phyloP scores from a whole-genome alignment of 2,329 filamentous ascomycete genomes.

The Xylaria digitata region DNA sequence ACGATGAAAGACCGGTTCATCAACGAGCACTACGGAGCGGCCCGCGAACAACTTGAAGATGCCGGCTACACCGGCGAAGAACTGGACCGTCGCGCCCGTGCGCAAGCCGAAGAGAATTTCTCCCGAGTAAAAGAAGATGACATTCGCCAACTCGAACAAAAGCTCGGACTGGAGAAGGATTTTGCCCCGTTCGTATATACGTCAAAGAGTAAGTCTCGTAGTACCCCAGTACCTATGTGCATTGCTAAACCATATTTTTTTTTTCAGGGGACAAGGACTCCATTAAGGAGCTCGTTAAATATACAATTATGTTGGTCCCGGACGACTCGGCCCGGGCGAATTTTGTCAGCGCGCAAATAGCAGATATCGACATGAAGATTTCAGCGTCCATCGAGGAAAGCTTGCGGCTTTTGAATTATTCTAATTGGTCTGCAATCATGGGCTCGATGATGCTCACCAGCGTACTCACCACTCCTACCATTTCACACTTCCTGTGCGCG shows the following conservation, averaged over 20 bases:
- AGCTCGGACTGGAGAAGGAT: slow-evolving; percentile 40
- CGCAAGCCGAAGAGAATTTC: slow-evolving; percentile 39
- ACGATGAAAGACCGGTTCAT: slow-evolving; percentile 47
- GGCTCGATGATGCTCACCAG: slow-evolving; percentile 38
- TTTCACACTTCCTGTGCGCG: slow-evolving; percentile 42
- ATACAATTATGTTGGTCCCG: slow-evolving; percentile 40
- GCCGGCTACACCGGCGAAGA: slow-evolving; percentile 35
- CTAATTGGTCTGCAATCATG: slow-evolving; percentile 39
- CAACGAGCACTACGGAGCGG: slow-evolving; percentile 41
- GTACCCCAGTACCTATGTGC: neutral
- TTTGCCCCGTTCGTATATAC: slow-evolving; percentile 42
- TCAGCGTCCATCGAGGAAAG: slow-evolving; percentile 40
- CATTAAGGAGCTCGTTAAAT: slow-evolving; percentile 41
- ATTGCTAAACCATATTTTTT: slow-evolving; percentile 17
- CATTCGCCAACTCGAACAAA: slow-evolving; percentile 42
- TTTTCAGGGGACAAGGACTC: slow-evolving; percentile 36
- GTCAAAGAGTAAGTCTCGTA: slow-evolving; percentile 37
- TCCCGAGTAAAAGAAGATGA: slow-evolving; percentile 38
- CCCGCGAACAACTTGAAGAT: slow-evolving; percentile 37
- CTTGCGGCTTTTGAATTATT: slow-evolving; percentile 38
- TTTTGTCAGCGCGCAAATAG: slow-evolving; percentile 43
- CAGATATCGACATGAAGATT: slow-evolving; percentile 41
- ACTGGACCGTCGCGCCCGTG: slow-evolving; percentile 35
- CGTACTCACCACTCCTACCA: slow-evolving; percentile 40
- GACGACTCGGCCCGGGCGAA: slow-evolving; percentile 40